phyloP scores from a whole-genome alignment of 345 rosid genomes.

The Zanthoxylum bungeanum region DNA sequence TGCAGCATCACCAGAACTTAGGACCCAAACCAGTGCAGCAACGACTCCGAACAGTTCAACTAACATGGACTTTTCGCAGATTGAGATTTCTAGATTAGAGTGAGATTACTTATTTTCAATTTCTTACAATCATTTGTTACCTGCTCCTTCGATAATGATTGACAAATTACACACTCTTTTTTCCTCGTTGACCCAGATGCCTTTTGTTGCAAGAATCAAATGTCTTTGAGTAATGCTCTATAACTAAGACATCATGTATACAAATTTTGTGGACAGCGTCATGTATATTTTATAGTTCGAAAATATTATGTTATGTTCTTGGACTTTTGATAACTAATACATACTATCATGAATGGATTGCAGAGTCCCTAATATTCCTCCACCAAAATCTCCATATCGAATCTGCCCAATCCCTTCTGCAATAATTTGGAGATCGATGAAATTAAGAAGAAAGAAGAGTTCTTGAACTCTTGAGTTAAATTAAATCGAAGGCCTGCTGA shows the following conservation, averaged over 20 bases:
- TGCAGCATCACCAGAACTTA: constrained; percentile 17
- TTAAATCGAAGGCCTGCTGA: constrained; percentile 1
- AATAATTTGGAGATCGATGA: constrained; percentile 74
- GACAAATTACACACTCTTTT: neutral
- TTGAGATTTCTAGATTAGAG: constrained; percentile 53
- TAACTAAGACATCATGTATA: too few relatives aligned
- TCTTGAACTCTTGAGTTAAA: constrained; percentile 7
- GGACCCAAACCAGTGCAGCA: constrained; percentile 14
- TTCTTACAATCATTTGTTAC: neutral
- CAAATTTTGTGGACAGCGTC: neutral
- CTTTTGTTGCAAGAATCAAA: neutral
- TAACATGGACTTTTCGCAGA: constrained; percentile 69
- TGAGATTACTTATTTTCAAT: constrained; percentile 26
- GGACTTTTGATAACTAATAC: neutral
- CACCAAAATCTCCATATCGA: constrained; percentile 62
- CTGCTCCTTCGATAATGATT: neutral
- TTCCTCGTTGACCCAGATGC: neutral
- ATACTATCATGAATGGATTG: constrained; percentile 8
- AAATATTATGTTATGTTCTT: neutral
- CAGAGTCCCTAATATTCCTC: constrained; percentile 60
- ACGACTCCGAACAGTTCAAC: constrained; percentile 33
- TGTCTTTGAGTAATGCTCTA: neutral
- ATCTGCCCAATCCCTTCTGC: constrained; percentile 76
- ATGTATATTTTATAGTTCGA: neutral
- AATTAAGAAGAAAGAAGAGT: constrained; percentile 35